phyloP scores from a whole-genome alignment of 345 rosid genomes.

The Lumnitzera littorea region DNA sequence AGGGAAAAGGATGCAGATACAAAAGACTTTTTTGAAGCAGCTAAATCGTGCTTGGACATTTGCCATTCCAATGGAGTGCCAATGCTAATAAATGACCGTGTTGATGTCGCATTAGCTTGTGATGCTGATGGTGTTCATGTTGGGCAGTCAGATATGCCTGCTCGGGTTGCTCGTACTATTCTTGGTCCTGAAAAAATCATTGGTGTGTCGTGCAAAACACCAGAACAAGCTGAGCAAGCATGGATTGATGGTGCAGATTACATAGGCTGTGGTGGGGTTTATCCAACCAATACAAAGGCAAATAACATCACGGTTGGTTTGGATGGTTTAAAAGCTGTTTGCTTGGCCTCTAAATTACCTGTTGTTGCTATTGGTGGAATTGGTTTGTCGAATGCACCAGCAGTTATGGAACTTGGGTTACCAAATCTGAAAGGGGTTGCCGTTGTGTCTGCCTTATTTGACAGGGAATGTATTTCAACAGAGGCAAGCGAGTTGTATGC shows the following conservation, averaged over 20 bases:
- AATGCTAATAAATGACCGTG: conserved; percentile 74
- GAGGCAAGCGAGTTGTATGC: conserved; percentile 47
- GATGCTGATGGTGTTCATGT: conserved; percentile 89
- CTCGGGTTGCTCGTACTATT: conserved; percentile 43
- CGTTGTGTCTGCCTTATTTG: conserved; percentile 74
- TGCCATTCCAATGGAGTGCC: conserved; percentile 51
- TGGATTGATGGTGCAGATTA: conserved; percentile 88
- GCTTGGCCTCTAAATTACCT: conserved; percentile 65
- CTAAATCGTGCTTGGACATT: conserved; percentile 55
- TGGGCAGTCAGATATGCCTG: conserved; percentile 88
- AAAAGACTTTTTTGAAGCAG: conserved; percentile 55
- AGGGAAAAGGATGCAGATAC: conserved; percentile 78
- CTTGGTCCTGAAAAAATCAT: conserved; percentile 88
- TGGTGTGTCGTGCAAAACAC: conserved; percentile 85
- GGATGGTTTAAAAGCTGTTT: conserved; percentile 70
- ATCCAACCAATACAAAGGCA: conserved; percentile 65
- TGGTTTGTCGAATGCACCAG: conserved; percentile 43
- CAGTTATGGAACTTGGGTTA: conserved; percentile 40
- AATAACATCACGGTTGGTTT: conserved; percentile 73
- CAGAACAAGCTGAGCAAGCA: conserved; percentile 72
- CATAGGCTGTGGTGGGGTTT: conserved; percentile 91
- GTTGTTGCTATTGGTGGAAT: conserved; percentile 95
- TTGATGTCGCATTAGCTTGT: conserved; percentile 82
- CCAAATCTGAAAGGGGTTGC: conserved; percentile 80
- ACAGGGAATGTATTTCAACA: conserved; percentile 41